These are phyloP conservation scores for Aureobasidium sp. DNA, from an alignment of 2,329 filamentous ascomycete species.

Conservation along the genomic window DNA sequence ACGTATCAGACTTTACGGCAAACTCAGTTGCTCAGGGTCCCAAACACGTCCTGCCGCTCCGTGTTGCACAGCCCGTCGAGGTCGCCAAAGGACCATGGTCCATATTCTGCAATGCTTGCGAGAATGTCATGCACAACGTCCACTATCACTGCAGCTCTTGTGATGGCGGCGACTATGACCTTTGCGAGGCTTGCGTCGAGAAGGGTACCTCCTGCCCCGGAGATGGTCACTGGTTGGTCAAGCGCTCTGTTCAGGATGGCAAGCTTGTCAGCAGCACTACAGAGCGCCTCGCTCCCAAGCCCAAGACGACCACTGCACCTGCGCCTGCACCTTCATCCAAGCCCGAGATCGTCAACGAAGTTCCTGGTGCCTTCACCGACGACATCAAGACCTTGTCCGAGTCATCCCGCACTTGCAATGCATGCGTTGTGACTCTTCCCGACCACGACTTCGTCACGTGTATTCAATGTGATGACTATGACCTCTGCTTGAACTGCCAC, in stretches of 20 bases:
- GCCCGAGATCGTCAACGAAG: constrained; percentile 27
- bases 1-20: constrained; percentile 21
- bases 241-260: constrained; percentile 73
- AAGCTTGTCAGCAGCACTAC: constrained; percentile 78
- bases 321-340: constrained; percentile 17
- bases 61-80: constrained; percentile 21
- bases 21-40: constrained; percentile 11
- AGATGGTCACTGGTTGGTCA: constrained; percentile 86
- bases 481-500: constrained; percentile 83
- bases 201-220: constrained; percentile 70
- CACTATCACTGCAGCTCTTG: constrained; percentile 96
- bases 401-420: constrained; percentile 60
- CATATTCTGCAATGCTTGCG: constrained; percentile 92
- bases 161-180: constrained; percentile 87
- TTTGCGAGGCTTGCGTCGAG: constrained; percentile 74
- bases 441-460: constrained; percentile 83
- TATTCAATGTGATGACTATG: constrained; percentile 76
- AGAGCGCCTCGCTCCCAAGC: constrained; percentile 66
- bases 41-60: background rate
- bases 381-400: constrained; percentile 37
- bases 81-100: constrained; percentile 51
- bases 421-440: constrained; percentile 57
- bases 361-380: constrained; percentile 40
- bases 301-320: constrained; percentile 30
- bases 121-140: constrained; percentile 65